Percentiles rank a stretch among this genome's conserved stretches.
phyloP scores from a whole-genome alignment of 2,329 filamentous ascomycete species.

The Parasarocladium wereldwijsianum region DNA sequence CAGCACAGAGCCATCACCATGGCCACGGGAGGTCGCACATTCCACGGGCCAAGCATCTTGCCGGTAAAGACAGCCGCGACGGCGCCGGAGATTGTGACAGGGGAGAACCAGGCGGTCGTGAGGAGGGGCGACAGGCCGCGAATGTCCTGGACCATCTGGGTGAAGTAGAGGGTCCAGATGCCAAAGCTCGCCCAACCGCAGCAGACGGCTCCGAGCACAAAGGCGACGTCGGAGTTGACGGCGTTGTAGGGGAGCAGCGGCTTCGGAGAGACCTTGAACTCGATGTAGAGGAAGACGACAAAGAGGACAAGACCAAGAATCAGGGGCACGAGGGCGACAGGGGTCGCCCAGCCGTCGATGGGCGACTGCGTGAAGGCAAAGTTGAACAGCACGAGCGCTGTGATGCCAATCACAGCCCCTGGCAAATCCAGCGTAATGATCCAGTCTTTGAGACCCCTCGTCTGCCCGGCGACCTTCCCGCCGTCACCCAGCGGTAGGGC shows the following conservation, averaged over 20 bases:
- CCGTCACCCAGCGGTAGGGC: slow-evolving; percentile 9
- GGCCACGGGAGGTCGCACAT: slow-evolving; percentile 20
- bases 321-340: slow-evolving; percentile 41
- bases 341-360: slow-evolving; percentile 39
- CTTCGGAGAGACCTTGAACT: slow-evolving; percentile 27
- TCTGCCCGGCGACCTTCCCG: slow-evolving; percentile 2
- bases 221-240: slow-evolving; percentile 31
- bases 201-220: slow-evolving; percentile 39
- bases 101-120: slow-evolving; percentile 28
- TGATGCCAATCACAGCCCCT: slow-evolving; percentile 30
- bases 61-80: slow-evolving; percentile 29
- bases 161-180: slow-evolving; percentile 36
- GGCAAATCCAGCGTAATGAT: slow-evolving; percentile 22
- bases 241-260: slow-evolving; percentile 42
- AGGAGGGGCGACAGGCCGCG: slow-evolving; percentile 26
- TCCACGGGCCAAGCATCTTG: slow-evolving; percentile 22
- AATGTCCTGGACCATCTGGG: slow-evolving; percentile 31
- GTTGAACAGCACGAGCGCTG: slow-evolving; percentile 45
- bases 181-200: slow-evolving; percentile 41
- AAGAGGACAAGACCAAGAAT: slow-evolving; percentile 42
- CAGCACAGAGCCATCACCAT: slow-evolving; percentile 28
- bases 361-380: slow-evolving; percentile 54
- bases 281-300: slow-evolving; percentile 39
- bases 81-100: slow-evolving; percentile 26
- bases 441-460: slow-evolving; percentile 8